Conservation (phyloP, 139 green algal species). For the Yamagishiella unicocca region DNA sequence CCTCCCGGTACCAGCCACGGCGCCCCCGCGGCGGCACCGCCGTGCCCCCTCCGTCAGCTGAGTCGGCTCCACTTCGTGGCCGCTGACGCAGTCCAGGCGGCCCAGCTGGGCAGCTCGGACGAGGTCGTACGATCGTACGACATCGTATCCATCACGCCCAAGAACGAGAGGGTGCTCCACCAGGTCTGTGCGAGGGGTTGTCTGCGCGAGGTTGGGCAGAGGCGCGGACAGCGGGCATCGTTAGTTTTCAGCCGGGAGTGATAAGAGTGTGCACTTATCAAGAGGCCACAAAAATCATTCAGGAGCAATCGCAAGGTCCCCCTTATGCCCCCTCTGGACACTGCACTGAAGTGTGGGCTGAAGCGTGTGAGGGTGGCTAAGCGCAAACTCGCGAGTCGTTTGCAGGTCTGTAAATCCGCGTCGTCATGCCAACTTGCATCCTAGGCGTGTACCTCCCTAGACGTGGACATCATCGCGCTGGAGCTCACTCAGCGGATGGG, state of each 20-base stretch:
- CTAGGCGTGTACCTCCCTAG: constrained; percentile 67
- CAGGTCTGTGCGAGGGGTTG: constrained; percentile 54
- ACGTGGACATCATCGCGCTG: constrained; percentile 75
- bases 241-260: no score
- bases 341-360: no score
- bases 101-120: constrained; percentile 3
- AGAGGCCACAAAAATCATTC: no score
- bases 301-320: no score
- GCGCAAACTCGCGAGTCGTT: no score
- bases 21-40: background rate
- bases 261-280: no score
- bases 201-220: no score
- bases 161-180: constrained; percentile 65
- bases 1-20: background rate
- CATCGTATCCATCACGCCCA: constrained; percentile 72
- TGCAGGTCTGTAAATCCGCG: no score
- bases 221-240: no score
- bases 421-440: no score
- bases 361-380: no score
- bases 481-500: constrained; percentile 63
- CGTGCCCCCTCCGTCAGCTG: constrained; percentile 57
- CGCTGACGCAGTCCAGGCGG: constrained; percentile 5
- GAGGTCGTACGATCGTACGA: constrained; percentile 65
- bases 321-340: no score
- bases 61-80: constrained; percentile 63